These are phyloP conservation scores for Pachysolen tannophilus DNA, from an alignment of 805 yeast species.

Conservation along the genomic window DNA sequence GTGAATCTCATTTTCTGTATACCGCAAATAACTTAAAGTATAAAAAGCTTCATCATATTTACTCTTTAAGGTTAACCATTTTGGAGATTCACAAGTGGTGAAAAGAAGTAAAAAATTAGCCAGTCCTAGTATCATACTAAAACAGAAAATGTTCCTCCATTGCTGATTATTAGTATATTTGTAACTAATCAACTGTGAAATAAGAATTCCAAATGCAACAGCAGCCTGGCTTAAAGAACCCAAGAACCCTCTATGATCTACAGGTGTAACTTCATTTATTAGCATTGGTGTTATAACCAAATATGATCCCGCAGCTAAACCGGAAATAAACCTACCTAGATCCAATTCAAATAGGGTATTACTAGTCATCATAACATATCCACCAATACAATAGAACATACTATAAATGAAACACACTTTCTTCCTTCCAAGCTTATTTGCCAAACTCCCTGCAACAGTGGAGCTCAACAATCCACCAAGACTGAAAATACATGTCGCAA, in stretches of 20 bases:
- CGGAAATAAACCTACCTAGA: slow-evolving; percentile 27
- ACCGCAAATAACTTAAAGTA: slow-evolving; percentile 16
- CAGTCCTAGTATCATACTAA: slow-evolving; percentile 19
- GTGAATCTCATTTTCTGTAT: slow-evolving; percentile 5
- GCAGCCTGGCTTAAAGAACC: slow-evolving; percentile 32
- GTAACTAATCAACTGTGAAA: slow-evolving; percentile 25
- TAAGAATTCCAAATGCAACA: slow-evolving; percentile 29
- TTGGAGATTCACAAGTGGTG: slow-evolving; percentile 31
- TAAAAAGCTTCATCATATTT: slow-evolving; percentile 22
- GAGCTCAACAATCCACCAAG: slow-evolving; percentile 38
- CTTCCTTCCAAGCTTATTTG: slow-evolving; percentile 25
- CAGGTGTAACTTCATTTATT: slow-evolving; percentile 31
- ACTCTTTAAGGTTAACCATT: slow-evolving; percentile 27
- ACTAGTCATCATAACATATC: slow-evolving; percentile 21
- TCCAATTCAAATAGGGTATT: slow-evolving; percentile 16
- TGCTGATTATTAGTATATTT: slow-evolving; percentile 27
- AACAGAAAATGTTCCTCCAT: slow-evolving; percentile 28
- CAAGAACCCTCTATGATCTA: slow-evolving; percentile 31
- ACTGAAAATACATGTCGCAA: slow-evolving; percentile 33
- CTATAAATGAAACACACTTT: slow-evolving; percentile 12
- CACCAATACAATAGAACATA: slow-evolving; percentile 20
- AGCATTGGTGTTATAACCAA: slow-evolving; percentile 33
- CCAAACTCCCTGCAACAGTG: slow-evolving; percentile 28
- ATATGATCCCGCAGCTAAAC: slow-evolving; percentile 31
- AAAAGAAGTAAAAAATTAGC: slow-evolving; percentile 25